Evolutionary conservation across 2,329 filamentous ascomycete genomes (phyloP).

Genomic region (Curvularia sp.): DNA sequence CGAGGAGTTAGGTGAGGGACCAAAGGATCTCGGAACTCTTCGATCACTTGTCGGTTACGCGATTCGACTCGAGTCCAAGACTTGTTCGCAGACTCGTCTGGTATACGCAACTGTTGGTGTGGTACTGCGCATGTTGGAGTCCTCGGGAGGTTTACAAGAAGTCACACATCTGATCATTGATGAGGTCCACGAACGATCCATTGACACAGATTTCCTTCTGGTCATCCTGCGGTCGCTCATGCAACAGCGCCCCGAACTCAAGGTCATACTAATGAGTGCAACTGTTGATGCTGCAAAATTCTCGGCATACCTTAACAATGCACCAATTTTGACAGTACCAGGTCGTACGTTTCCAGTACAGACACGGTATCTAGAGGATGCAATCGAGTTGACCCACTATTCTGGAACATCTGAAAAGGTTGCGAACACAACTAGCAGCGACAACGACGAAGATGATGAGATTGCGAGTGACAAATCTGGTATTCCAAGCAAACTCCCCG

Average conservation of each 20-base stretch:
- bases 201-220: conserved; percentile 94
- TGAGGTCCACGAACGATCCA: conserved; percentile 89
- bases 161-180: conserved; percentile 96
- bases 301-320: conserved; percentile 83
- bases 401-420: conserved; percentile 52
- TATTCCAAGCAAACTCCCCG: conserved; percentile 69
- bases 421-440: conserved; percentile 57
- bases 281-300: conserved; percentile 93
- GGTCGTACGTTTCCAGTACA: conserved; percentile 93
- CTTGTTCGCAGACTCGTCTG: conserved; percentile 78
- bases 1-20: conserved; percentile 88
- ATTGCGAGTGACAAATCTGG: conserved; percentile 60
- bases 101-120: conserved; percentile 90
- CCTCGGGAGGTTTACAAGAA: conserved; percentile 82
- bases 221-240: conserved; percentile 89
- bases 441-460: conserved; percentile 58
- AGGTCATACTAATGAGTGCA: conserved; percentile 95
- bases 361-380: conserved; percentile 89
- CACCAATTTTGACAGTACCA: conserved; percentile 87
- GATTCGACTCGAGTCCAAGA: conserved; percentile 89
- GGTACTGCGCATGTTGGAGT: conserved; percentile 97
- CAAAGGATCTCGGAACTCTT: conserved; percentile 78
- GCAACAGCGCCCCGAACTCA: conserved; percentile 77
- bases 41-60: conserved; percentile 92
- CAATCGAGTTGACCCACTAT: conserved; percentile 85